Evolutionary conservation across 257 asterid species (phyloP), one percentile per base, ranked within the genome.

Genomic region (Penstemon davidsonii): DNA sequence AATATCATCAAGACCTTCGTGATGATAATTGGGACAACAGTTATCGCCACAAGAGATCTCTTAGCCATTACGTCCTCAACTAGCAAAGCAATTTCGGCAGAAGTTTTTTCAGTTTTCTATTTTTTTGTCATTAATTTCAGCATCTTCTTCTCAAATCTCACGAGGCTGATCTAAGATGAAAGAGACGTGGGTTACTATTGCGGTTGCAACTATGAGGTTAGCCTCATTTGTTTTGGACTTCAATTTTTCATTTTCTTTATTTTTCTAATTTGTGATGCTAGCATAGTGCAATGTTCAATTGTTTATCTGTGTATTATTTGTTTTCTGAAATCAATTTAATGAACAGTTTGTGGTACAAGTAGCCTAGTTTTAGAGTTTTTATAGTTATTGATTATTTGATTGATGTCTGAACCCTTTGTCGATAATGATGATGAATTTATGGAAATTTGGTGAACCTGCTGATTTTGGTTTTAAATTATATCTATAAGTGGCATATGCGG

Each of bases 161-260:
- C 38, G 97, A 84, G 62, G 97, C 84, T 0, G 99, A 94, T 81
- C 94, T 59, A 96, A 93, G 78, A 84, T 79, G 82, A 88, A 88
- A 84, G 99, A 89, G 88, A 88, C 91, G 97, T 94, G 99, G 99
- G 96, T 87, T 49, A 94, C 99, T 8, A 68, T 94, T 60, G 96
- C 96, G 96, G 96, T 6, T 55, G 68, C 7, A 67, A 78, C 79
- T 79, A 82, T 46, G 82, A 79, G 83, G 68, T 63, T 63, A 5
- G 60, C 39, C 19, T 25, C 33, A 25, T 25, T 25, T 25, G 33
- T 25, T 25, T 7, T 55, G 39, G 57, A 45, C 56, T 67, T 5
- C 42, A 42, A 11, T 55, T 42, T 41, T 12, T 18, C 54, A 3
- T 37, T 8, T 43, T 5, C 41, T 18, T 39, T 19, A 4, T 4